Evolutionary conservation across 441 rosid species (phyloP), one percentile per base, ranked within the genome.

Genomic region (Viola pubescens): DNA sequence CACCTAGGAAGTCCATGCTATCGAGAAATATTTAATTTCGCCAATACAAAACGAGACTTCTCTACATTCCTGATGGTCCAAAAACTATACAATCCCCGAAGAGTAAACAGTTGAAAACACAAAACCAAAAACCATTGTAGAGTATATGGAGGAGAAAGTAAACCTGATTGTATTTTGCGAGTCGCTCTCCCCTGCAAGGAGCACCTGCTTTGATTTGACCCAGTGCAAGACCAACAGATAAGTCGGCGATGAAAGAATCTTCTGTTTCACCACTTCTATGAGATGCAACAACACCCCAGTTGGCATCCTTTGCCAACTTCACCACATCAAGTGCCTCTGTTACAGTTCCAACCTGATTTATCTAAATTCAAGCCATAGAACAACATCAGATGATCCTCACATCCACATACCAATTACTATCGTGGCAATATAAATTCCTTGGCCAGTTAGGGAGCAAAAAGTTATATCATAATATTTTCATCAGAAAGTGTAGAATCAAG

Each of bases 141-240:
- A n/a, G 34, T 4, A 11, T 43, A 26, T 52, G 56, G 34, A 56
- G 11, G 9, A 51, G 56, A 68, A 37, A 59, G 48, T 41, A 60
- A 67, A 88, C 98, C 97, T 94, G 97, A 68, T 94, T 94, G 80
- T 89, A 94, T 71, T 94, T 94, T 52, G 87, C 87, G 52, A 88
- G 68, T 51, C 97, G 81, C 77, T 94, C 98, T 69, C 98, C 97
- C 64, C 98, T 79, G 80, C 94, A 88, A 66, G 98, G 97, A 75
- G 97, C 98, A 65, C 98, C 98, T 52, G 96, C 86, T 77, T 89
- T 89, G 64, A 92, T 86, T 76, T 82, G 94, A 70, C 91, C 94
- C 4, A 94, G 74, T 46, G 83, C 75, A 46, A 94, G 75, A 58
- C 96, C 98, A 54, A 94, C 96, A 14, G 96, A 81, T 62, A 94